Evolutionary conservation across 2,329 filamentous ascomycete species (phyloP).

Genomic region (Intubia oerlemansii): DNA sequence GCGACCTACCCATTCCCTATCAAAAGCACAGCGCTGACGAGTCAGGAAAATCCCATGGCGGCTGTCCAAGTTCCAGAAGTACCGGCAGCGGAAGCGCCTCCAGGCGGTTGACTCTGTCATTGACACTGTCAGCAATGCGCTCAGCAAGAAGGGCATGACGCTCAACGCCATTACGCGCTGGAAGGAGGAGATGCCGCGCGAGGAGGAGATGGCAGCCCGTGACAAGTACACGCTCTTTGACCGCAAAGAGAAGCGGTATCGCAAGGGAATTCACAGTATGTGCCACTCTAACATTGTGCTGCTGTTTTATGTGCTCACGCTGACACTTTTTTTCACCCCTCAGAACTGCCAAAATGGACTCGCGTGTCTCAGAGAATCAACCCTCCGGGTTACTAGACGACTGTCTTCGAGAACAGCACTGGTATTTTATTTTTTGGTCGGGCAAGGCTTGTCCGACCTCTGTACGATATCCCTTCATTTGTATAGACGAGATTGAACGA

Average conservation of each 20-base stretch:
- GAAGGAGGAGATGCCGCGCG: conserved; percentile 90
- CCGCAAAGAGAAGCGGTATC: conserved; percentile 82
- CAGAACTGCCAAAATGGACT: conserved; percentile 82
- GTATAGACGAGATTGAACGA: too few species aligned
- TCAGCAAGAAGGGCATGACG: conserved; percentile 50
- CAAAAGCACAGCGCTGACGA: not conserved
- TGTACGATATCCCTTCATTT: conserved; percentile 8
- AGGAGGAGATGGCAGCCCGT: conserved; percentile 83
- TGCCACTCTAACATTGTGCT: too few species aligned
- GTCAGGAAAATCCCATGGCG: conserved; percentile 87
- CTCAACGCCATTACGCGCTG: conserved; percentile 67
- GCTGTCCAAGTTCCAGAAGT: conserved; percentile 78
- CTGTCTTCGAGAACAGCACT: too few species aligned
- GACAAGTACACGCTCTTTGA: conserved; percentile 99
- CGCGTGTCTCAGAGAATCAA: conserved; percentile 86
- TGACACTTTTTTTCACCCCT: too few species aligned
- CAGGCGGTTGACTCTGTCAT: conserved; percentile 77
- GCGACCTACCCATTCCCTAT: too few species aligned
- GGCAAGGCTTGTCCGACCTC: not conserved
- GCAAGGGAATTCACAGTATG: conserved; percentile 95
- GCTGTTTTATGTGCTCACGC: too few species aligned
- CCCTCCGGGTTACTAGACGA: conserved; percentile 66
- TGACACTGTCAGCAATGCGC: conserved; percentile 56
- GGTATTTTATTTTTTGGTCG: not conserved
- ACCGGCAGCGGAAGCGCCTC: conserved; percentile 63